Base-by-base conservation (phyloP, 177 flowering plant species). In the Vitis hybrid region DNA sequence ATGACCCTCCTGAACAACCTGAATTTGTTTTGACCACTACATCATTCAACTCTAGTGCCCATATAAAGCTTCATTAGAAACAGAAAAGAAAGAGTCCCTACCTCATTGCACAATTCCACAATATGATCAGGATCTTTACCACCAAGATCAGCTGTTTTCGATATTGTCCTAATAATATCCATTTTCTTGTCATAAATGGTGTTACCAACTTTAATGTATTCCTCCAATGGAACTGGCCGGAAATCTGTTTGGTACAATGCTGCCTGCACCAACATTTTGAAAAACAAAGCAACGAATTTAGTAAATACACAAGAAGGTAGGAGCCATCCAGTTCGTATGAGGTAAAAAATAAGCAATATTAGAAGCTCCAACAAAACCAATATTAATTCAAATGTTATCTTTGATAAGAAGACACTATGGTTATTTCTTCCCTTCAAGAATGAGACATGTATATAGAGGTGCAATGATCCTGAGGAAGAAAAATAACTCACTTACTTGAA, bases 101-200 rank as follows among this genome's bases (percentile, higher is more conserved):
- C 99, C 92, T 95, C 99, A 82, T 93, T 89, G 84, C 98, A 95
- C 63, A 95, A 72, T 76, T 89, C 97, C 50, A 87, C 93, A 56
- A 95, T 75, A 75, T 95, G 97, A 72, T 95, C 99, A n/a, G 98
- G 98, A 82, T 95, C 99, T 87, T 90, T 93, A 71, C 99, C 98
- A 74, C 98, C 91, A 78, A 91, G 87, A 61, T 90, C 85, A 73
- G 91, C 89, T 20, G 78, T 57, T 79, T 81, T 90, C 0, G 87
- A 76, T 52, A 95, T 79, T 66, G 94, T 89, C 69, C 97, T 87
- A 52, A 89, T 78, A 70, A 88, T 69, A 4, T 89, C 81, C 94
- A 95, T 81, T 31, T 83, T 82, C 75, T 87, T 88, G 83, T 89
- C 79, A 79, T 82, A 91, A 64, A 95, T 87, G 67, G 85, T 74